Conservation (phyloP, 768 basidiomycete genomes). For the Hericium erinaceus region DNA sequence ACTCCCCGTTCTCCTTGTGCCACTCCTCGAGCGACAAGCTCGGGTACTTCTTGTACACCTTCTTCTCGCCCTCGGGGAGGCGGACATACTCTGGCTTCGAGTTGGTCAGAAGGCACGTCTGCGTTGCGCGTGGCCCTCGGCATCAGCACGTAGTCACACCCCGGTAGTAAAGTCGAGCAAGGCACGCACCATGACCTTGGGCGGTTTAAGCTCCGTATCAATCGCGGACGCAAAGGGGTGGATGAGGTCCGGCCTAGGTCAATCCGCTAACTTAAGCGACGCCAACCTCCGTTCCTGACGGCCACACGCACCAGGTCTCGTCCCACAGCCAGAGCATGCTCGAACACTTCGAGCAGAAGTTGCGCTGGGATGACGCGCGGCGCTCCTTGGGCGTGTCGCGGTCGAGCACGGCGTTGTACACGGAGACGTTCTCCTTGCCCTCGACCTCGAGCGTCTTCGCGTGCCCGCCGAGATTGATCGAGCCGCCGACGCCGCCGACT, state of each 20-base stretch:
- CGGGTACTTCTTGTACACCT: conserved; percentile 36
- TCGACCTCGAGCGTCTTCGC: conserved; percentile 40
- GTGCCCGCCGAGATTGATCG: conserved; percentile 56
- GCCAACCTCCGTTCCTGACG: not conserved
- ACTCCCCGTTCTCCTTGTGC: conserved; percentile 47
- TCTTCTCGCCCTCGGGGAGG: conserved; percentile 49
- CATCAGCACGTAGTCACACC: not conserved
- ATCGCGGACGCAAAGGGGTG: conserved; percentile 65
- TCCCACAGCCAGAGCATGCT: conserved; percentile 63
- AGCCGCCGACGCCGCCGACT: conserved; percentile 55
- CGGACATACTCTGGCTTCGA: conserved; percentile 54
- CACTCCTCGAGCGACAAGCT: conserved; percentile 43
- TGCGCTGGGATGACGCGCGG: conserved; percentile 45
- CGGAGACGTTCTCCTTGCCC: conserved; percentile 45
- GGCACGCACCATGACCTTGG: conserved; percentile 39
- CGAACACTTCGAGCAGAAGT: conserved; percentile 56
- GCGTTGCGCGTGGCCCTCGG: not conserved
- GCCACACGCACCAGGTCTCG: conserved; percentile 33
- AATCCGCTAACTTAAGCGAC: not conserved
- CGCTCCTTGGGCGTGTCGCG: conserved; percentile 42
- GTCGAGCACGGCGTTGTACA: conserved; percentile 55
- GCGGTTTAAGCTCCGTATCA: conserved; percentile 43
- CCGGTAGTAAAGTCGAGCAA: not conserved
- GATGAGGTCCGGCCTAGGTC: conserved; percentile 46
- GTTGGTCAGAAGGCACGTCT: conserved; percentile 11